Conservation (phyloP, 805 yeast species). For the Grigorovia humatica region DNA sequence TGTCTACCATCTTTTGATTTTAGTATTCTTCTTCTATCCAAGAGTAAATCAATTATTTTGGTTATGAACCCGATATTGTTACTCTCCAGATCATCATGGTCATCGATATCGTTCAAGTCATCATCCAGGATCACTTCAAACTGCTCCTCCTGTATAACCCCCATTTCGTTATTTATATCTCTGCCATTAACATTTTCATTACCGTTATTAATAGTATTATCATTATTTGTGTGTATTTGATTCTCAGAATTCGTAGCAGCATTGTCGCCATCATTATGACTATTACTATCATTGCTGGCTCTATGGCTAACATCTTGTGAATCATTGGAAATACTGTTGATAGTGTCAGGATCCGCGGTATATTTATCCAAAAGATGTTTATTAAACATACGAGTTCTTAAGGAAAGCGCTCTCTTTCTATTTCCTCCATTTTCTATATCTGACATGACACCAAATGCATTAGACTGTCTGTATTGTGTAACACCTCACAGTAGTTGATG, state of each 20-base stretch:
- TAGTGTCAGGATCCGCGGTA: slow-evolving; percentile 3
- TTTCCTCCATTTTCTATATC: slow-evolving; percentile 4
- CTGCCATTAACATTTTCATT: not conserved
- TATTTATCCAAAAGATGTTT: slow-evolving; percentile 23
- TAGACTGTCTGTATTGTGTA: not conserved
- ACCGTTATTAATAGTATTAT: not conserved
- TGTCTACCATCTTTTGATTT: slow-evolving; percentile 61
- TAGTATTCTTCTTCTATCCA: slow-evolving; percentile 39
- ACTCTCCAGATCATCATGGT: slow-evolving; percentile 4
- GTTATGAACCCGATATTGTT: slow-evolving; percentile 7
- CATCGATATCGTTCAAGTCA: slow-evolving; percentile 4
- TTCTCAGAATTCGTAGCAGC: not conserved
- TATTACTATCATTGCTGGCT: slow-evolving; percentile 2
- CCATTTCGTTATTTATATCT: not conserved
- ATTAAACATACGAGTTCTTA: slow-evolving; percentile 28
- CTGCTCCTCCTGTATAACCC: not conserved
- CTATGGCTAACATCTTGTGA: not conserved
- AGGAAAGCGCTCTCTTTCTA: slow-evolving; percentile 24
- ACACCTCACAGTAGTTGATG: not conserved
- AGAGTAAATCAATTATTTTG: slow-evolving; percentile 19
- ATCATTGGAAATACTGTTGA: not conserved
- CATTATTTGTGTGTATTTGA: not conserved
- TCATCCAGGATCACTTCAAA: not conserved
- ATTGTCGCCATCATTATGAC: not conserved
- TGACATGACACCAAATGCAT: not conserved